These are phyloP conservation scores for Wallacemonas collosoma DNA, from an alignment of 208 protist genomes.

Conservation along the genomic window DNA sequence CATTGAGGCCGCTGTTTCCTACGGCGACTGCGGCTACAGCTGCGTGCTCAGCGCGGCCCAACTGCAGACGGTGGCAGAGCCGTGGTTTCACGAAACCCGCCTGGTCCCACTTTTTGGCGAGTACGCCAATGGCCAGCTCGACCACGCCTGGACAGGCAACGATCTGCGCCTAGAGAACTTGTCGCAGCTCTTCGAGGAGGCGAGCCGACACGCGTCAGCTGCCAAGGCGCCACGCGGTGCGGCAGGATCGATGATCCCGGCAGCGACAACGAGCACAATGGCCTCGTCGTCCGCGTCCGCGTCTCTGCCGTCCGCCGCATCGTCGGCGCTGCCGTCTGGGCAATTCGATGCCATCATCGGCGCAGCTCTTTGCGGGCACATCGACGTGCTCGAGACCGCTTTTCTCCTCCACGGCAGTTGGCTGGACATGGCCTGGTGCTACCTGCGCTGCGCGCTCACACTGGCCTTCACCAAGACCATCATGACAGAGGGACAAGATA, in stretches of 20 bases:
- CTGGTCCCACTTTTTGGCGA: slow-evolving; percentile 82
- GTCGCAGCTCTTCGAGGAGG: slow-evolving; percentile 74
- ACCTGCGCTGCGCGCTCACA: slow-evolving; percentile 70
- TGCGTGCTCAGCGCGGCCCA: slow-evolving; percentile 78
- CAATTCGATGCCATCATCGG: slow-evolving; percentile 64
- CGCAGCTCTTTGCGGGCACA: slow-evolving; percentile 71
- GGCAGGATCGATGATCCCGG: neutral
- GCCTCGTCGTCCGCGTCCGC: neutral
- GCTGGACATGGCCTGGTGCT: slow-evolving; percentile 74
- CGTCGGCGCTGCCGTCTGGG: slow-evolving; percentile 7
- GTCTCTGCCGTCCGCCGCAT: slow-evolving; percentile 13
- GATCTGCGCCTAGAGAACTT: slow-evolving; percentile 74
- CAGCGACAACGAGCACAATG: too few species aligned
- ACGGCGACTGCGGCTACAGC: slow-evolving; percentile 67
- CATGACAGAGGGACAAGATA: slow-evolving; percentile 27
- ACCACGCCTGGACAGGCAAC: slow-evolving; percentile 63
- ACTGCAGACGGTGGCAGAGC: slow-evolving; percentile 76
- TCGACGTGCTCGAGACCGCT: slow-evolving; percentile 63
- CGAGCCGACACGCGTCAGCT: slow-evolving; percentile 13
- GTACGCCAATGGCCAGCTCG: slow-evolving; percentile 75
- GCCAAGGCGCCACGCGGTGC: slow-evolving; percentile 10
- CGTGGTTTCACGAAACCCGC: slow-evolving; percentile 60
- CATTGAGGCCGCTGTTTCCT: slow-evolving; percentile 51
- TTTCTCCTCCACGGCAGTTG: slow-evolving; percentile 56
- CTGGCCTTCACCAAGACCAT: slow-evolving; percentile 74